phyloP scores from a whole-genome alignment of 140 eudicot genomes.

The Cichorium intybus region DNA sequence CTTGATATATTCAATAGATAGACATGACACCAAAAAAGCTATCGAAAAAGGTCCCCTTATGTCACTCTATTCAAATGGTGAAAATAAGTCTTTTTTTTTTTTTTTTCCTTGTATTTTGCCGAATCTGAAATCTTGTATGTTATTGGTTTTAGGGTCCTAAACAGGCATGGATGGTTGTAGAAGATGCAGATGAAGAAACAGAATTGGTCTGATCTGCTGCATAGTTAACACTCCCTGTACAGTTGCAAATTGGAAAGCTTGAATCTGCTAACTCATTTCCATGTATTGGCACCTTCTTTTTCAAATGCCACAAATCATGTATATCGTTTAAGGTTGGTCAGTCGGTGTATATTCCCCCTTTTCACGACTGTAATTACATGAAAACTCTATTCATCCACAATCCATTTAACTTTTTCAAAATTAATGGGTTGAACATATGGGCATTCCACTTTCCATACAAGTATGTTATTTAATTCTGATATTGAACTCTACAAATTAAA shows the following conservation, averaged over 20 bases:
- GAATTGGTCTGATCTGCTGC: conserved; percentile 14
- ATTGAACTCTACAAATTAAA: too few relatives aligned
- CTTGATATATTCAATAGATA: too few relatives aligned
- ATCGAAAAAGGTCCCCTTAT: too few relatives aligned
- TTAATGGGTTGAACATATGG: too few relatives aligned
- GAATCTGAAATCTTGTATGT: not conserved
- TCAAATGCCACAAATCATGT: conserved; percentile 11
- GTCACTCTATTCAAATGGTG: too few relatives aligned
- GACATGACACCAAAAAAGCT: too few relatives aligned
- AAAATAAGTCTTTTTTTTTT: too few relatives aligned
- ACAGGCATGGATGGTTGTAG: conserved; percentile 70
- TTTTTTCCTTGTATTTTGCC: not conserved
- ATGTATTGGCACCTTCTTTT: not conserved
- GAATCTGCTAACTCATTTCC: not conserved
- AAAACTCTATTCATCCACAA: too few relatives aligned
- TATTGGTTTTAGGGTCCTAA: conserved; percentile 60
- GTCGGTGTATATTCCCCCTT: not conserved
- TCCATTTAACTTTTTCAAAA: too few relatives aligned
- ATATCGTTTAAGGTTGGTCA: conserved; percentile 1
- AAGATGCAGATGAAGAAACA: conserved; percentile 24
- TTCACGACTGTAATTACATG: too few relatives aligned
- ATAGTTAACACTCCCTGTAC: conserved; percentile 1
- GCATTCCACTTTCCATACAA: too few relatives aligned
- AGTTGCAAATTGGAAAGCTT: conserved; percentile 18
- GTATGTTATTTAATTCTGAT: too few relatives aligned